A percentile compares a stretch with the other conserved stretches of the same genome.
phyloP scores from a whole-genome alignment of 2,329 filamentous ascomycete species.

The Colletotrichum plurivorum region DNA sequence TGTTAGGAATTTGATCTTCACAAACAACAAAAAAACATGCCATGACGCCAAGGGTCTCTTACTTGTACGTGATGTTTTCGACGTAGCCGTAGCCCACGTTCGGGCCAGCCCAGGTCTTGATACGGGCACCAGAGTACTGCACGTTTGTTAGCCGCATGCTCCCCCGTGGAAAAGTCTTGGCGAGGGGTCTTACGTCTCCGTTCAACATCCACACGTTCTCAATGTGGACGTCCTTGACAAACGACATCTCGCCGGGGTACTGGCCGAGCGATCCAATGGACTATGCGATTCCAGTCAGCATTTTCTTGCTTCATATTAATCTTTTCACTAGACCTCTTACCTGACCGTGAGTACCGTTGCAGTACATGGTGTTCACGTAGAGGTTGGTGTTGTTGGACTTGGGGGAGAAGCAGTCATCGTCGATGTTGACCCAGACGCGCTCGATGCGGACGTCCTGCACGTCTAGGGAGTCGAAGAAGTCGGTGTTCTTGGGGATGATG shows the following conservation, averaged over 20 bases:
- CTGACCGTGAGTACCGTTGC: slow-evolving; percentile 58
- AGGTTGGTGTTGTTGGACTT: slow-evolving; percentile 72
- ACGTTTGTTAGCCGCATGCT: background rate
- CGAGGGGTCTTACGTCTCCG: slow-evolving; percentile 45
- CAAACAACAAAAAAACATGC: no score
- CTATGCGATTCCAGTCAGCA: slow-evolving; percentile 43
- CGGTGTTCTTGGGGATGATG: slow-evolving; percentile 70
- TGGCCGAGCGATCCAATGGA: slow-evolving; percentile 72
- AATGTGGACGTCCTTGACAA: slow-evolving; percentile 70
- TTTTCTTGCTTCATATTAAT: slow-evolving; percentile 57
- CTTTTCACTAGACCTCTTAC: background rate
- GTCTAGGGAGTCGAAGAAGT: slow-evolving; percentile 74
- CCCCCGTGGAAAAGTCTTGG: no score
- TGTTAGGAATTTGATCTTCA: background rate
- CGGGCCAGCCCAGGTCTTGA: slow-evolving; percentile 73
- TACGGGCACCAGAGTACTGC: slow-evolving; percentile 64
- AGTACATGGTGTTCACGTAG: slow-evolving; percentile 72
- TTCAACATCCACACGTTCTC: slow-evolving; percentile 71
- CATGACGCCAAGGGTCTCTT: background rate
- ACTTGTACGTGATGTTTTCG: slow-evolving; percentile 71
- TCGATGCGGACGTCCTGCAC: slow-evolving; percentile 67
- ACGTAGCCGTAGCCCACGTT: slow-evolving; percentile 72
- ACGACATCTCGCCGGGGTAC: slow-evolving; percentile 67
- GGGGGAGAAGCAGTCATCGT: slow-evolving; percentile 74
- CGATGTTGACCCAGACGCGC: slow-evolving; percentile 65